Evolutionary conservation across 1,284 basidiomycete genomes (phyloP).

Genomic region (Pseudozyma pruni): DNA sequence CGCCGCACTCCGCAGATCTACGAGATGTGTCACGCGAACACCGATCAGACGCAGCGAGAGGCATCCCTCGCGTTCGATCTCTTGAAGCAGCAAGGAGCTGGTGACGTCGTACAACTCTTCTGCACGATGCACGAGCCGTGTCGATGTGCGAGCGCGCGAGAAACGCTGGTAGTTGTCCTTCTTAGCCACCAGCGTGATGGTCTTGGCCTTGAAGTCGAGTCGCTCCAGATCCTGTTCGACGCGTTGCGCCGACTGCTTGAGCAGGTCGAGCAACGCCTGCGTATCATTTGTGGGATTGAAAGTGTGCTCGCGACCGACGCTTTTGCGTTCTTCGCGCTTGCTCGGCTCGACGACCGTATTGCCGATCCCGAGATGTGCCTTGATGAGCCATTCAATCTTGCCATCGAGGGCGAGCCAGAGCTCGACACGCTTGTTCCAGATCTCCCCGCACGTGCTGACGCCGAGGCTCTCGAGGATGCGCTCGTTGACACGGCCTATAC

Average conservation of each 20-base stretch:
- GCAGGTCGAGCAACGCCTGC: constrained; percentile 35
- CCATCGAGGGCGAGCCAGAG: constrained; percentile 56
- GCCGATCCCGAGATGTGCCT: constrained; percentile 58
- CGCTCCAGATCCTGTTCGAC: constrained; percentile 58
- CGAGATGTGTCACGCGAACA: constrained; percentile 52
- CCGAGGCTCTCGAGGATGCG: constrained; percentile 59
- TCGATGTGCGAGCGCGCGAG: constrained; percentile 48
- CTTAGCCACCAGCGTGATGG: constrained; percentile 61
- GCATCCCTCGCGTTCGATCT: constrained; percentile 38
- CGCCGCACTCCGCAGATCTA: constrained; percentile 47
- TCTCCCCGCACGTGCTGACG: constrained; percentile 61
- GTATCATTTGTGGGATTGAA: constrained; percentile 59
- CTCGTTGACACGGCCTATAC: constrained; percentile 65
- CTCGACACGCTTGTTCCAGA: constrained; percentile 59
- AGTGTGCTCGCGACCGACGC: constrained; percentile 64
- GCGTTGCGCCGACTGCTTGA: constrained; percentile 50
- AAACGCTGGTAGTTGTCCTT: constrained; percentile 61
- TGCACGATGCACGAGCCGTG: constrained; percentile 27
- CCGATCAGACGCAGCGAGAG: constrained; percentile 60
- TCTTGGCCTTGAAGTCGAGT: constrained; percentile 58
- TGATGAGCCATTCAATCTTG: constrained; percentile 59
- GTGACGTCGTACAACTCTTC: constrained; percentile 58
- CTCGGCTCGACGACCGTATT: constrained; percentile 57
- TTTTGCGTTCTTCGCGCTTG: constrained; percentile 59
- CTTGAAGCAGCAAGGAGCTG: constrained; percentile 42